Evolutionary conservation across 176 grass and related monocot species (phyloP).

Genomic region (Pharus latifolius): DNA sequence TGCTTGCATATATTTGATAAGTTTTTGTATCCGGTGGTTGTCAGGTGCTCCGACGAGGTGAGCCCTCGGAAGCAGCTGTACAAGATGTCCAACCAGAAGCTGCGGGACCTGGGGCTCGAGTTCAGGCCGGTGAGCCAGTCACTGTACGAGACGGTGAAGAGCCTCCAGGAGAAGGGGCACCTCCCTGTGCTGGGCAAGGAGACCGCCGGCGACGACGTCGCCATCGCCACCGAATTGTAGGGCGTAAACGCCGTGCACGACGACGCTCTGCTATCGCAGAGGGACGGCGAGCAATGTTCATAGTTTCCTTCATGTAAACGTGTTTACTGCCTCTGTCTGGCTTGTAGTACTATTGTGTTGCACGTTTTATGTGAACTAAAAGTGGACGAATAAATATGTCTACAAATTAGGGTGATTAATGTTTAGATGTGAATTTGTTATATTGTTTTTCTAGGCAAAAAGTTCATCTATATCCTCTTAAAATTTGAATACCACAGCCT

Average conservation of each 20-base stretch:
- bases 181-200: conserved; percentile 35
- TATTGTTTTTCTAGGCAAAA: no score
- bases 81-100: conserved; percentile 64
- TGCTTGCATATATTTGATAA: no score
- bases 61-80: conserved; percentile 69
- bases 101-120: conserved; percentile 53
- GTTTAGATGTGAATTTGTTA: background rate
- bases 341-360: background rate
- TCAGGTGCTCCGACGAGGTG: conserved; percentile 75
- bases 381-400: conserved; percentile 15
- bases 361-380: conserved; percentile 15
- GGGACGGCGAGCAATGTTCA: background rate
- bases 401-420: background rate
- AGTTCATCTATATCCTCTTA: no score
- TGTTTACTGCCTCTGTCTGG: background rate
- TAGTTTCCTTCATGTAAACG: conserved; percentile 6
- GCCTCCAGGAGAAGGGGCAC: conserved; percentile 76
- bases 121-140: conserved; percentile 56
- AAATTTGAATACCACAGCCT: no score
- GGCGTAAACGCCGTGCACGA: conserved; percentile 11
- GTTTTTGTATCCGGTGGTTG: background rate
- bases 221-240: background rate
- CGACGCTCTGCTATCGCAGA: background rate
- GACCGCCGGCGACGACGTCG: background rate
- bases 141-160: conserved; percentile 61